Evolutionary conservation across 106 monocot species (phyloP).

Genomic region (Dendrobium catenatum): DNA sequence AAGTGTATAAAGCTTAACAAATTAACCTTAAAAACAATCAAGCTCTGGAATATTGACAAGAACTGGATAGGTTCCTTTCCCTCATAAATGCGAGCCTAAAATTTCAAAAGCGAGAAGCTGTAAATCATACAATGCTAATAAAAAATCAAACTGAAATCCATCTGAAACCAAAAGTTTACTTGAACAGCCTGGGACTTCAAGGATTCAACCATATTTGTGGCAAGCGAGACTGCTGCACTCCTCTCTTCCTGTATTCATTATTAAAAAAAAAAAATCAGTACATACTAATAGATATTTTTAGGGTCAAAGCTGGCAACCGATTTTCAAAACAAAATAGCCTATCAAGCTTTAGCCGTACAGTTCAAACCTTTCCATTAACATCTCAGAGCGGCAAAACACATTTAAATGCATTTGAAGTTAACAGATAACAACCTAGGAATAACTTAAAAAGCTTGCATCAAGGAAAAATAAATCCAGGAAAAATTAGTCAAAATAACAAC

Average conservation of each 20-base stretch:
- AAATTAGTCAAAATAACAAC: background rate
- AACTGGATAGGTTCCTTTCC: slow-evolving; percentile 66
- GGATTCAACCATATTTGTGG: slow-evolving; percentile 45
- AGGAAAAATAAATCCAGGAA: background rate
- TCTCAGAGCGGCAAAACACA: background rate
- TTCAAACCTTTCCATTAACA: background rate
- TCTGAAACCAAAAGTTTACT: slow-evolving; percentile 12
- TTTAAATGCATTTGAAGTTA: background rate
- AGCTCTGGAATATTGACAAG: slow-evolving; percentile 54
- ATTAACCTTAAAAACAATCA: slow-evolving; percentile 45
- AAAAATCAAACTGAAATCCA: background rate
- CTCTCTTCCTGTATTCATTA: slow-evolving; percentile 42
- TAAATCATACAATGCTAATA: slow-evolving; percentile 2
- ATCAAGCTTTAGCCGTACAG: background rate
- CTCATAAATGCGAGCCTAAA: slow-evolving; percentile 50
- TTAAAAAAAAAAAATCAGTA: slow-evolving; percentile 3
- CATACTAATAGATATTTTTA: background rate
- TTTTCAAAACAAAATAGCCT: background rate
- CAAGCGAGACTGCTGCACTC: slow-evolving; percentile 33
- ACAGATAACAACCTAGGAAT: background rate
- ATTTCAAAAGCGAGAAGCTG: background rate
- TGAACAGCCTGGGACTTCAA: slow-evolving; percentile 43
- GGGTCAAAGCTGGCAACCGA: background rate
- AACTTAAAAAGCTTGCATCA: background rate
- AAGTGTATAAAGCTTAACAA: background rate